Evolutionary conservation across 2,329 filamentous ascomycete species (phyloP).

Genomic region (Huntiella moniliformis): DNA sequence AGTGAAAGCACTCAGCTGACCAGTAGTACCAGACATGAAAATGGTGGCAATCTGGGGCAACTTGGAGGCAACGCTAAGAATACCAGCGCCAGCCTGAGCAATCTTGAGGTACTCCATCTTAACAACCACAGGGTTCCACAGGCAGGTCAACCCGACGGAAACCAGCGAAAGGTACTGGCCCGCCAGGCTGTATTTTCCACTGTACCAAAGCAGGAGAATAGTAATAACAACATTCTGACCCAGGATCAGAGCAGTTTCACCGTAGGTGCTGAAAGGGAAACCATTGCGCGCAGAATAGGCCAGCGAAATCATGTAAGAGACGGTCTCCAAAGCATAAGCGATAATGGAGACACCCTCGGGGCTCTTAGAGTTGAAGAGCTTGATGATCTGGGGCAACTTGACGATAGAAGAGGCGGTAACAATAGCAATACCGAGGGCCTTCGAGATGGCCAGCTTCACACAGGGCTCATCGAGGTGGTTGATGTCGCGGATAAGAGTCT

Average conservation of each 20-base stretch:
- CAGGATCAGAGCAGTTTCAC: conserved; percentile 82
- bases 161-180: conserved; percentile 51
- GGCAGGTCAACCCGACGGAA: conserved; percentile 41
- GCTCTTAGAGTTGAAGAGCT: conserved; percentile 65
- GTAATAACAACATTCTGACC: conserved; percentile 84
- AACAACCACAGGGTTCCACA: conserved; percentile 45
- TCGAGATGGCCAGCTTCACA: conserved; percentile 77
- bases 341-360: conserved; percentile 74
- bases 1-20: conserved; percentile 89
- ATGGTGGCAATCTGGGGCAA: conserved; percentile 82
- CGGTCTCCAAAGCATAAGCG: conserved; percentile 81
- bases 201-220: conserved; percentile 70
- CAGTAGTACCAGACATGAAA: conserved; percentile 68
- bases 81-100: conserved; percentile 68
- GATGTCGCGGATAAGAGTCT: conserved; percentile 66
- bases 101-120: conserved; percentile 49
- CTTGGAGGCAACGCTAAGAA: conserved; percentile 75
- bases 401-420: conserved; percentile 78
- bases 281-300: conserved; percentile 82
- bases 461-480: conserved; percentile 60
- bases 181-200: conserved; percentile 46
- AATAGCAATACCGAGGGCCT: conserved; percentile 83
- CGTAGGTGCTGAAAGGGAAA: conserved; percentile 92
- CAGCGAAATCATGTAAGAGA: conserved; percentile 69
- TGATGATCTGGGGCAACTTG: conserved; percentile 93